These are phyloP conservation scores for Lactarius trivialis DNA, from an alignment of 768 basidiomycete genomes.

Conservation along the genomic window DNA sequence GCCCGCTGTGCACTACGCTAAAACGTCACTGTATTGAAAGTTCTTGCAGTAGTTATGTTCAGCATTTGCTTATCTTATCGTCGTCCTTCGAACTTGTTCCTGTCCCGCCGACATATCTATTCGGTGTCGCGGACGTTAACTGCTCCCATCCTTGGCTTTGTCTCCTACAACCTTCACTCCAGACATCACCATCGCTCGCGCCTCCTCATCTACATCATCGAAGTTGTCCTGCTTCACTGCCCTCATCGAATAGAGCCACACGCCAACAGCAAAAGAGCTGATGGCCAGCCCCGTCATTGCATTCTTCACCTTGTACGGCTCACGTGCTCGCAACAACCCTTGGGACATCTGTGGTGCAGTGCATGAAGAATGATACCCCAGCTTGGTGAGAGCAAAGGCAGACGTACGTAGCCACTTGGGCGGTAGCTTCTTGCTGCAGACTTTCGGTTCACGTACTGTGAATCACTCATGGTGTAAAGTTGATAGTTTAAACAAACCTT, in stretches of 20 bases:
- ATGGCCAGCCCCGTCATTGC: constrained; percentile 68
- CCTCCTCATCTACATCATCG: constrained; percentile 51
- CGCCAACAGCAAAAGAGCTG: constrained; percentile 66
- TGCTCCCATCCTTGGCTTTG: not conserved
- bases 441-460: constrained; percentile 37
- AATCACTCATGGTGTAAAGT: constrained; percentile 6
- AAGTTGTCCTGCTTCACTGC: constrained; percentile 30
- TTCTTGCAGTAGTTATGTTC: too few relatives aligned
- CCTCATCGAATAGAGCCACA: constrained; percentile 90
- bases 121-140: too few relatives aligned
- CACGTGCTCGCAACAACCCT: constrained; percentile 80
- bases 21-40: too few relatives aligned
- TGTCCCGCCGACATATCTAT: too few relatives aligned
- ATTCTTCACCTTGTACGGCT: constrained; percentile 76
- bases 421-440: constrained; percentile 45
- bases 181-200: constrained; percentile 26
- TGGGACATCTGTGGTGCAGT: constrained; percentile 48
- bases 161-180: constrained; percentile 13
- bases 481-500: not conserved
- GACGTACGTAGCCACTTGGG: constrained; percentile 46
- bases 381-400: not conserved
- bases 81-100: too few relatives aligned
- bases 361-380: not conserved
- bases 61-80: too few relatives aligned
- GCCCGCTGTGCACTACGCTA: too few relatives aligned